phyloP scores from a whole-genome alignment of 2,329 filamentous ascomycete genomes.

The Leptographium galeiforme region DNA sequence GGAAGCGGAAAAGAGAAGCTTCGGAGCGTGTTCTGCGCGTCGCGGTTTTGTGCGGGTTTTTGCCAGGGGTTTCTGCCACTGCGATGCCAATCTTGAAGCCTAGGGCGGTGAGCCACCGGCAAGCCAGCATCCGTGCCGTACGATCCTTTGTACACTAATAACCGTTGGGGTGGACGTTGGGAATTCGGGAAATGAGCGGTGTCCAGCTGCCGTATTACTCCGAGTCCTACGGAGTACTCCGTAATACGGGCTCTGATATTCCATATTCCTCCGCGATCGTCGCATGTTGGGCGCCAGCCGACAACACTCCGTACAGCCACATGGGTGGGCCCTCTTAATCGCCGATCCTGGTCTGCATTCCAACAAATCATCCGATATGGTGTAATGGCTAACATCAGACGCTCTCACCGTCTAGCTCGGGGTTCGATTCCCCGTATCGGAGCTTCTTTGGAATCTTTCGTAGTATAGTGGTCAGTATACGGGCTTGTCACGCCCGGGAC shows the following conservation, averaged over 20 bases:
- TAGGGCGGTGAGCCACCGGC: background rate
- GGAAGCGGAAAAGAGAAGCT: background rate
- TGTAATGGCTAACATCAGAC: slow-evolving; percentile 5
- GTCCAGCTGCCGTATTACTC: too few species aligned
- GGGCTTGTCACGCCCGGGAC: slow-evolving; percentile 4
- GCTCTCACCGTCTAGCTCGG: slow-evolving; percentile 5
- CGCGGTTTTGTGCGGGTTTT: background rate
- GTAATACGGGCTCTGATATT: too few species aligned
- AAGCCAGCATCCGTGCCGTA: background rate
- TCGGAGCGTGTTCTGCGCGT: background rate
- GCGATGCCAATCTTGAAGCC: background rate
- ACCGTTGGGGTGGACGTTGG: background rate
- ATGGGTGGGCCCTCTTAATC: too few species aligned
- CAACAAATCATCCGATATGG: slow-evolving; percentile 3
- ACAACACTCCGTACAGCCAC: too few species aligned
- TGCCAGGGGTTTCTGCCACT: background rate
- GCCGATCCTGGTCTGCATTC: background rate
- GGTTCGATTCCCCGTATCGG: slow-evolving; percentile 6
- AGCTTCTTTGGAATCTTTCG: slow-evolving; percentile 1
- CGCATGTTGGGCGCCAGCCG: too few species aligned
- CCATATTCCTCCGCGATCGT: too few species aligned
- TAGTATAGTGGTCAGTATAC: slow-evolving; percentile 5
- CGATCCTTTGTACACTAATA: background rate
- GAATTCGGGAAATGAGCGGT: too few species aligned
- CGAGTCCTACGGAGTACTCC: too few species aligned